Conservation (phyloP, 1,284 basidiomycete species). For the Earliella scabrosa region DNA sequence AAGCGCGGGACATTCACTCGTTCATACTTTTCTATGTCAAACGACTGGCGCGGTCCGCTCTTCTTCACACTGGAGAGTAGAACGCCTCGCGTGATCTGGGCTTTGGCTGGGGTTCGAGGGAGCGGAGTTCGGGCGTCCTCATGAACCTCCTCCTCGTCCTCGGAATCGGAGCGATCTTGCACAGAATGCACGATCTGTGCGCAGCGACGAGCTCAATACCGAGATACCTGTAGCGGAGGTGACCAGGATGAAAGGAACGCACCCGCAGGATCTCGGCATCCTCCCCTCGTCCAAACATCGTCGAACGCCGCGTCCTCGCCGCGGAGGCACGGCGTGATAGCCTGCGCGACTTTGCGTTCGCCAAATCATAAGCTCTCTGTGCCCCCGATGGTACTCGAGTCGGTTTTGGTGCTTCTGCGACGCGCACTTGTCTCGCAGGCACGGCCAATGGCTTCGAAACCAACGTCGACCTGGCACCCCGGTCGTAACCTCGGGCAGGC, state of each 20-base stretch:
- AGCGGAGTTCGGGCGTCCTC: neutral
- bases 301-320: conserved; percentile 27
- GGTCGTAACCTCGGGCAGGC: neutral
- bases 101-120: conserved; percentile 11
- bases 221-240: no score
- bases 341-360: conserved; percentile 6
- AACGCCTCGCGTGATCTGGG: conserved; percentile 17
- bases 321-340: conserved; percentile 23
- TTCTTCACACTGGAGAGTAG: conserved; percentile 28
- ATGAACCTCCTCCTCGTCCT: neutral
- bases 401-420: neutral
- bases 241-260: neutral
- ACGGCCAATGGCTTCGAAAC: neutral
- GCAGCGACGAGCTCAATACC: neutral
- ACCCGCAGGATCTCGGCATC: conserved; percentile 30
- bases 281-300: conserved; percentile 21
- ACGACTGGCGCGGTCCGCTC: conserved; percentile 23
- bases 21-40: conserved; percentile 28
- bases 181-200: conserved; percentile 26
- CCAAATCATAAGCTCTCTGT: neutral
- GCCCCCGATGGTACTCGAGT: neutral
- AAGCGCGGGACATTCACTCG: conserved; percentile 16
- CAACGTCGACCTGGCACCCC: no score
- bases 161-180: conserved; percentile 25
- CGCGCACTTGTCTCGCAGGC: neutral